A percentile compares a stretch with the other conserved stretches of the same genome.
phyloP scores from a whole-genome alignment of 768 basidiomycete genomes.

The Lactarius sp. region DNA sequence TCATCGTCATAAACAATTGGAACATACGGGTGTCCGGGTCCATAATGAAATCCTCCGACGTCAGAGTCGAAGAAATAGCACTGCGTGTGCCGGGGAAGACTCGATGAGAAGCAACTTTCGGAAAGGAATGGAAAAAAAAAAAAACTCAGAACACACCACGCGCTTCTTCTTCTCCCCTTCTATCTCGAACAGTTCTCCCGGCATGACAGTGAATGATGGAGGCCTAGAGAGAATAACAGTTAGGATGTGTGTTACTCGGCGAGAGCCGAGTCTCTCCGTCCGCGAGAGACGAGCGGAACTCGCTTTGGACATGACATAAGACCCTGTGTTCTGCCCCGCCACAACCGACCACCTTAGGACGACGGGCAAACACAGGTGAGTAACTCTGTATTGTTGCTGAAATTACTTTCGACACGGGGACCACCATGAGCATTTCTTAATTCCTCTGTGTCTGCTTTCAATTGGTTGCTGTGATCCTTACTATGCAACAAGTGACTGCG shows the following conservation, averaged over 20 bases:
- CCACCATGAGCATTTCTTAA: too few species aligned
- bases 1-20: not conserved
- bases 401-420: too few species aligned
- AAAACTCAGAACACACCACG: constrained; percentile 54
- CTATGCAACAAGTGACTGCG: too few species aligned
- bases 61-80: constrained; percentile 99
- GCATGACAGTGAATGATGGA: constrained; percentile 25
- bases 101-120: not conserved
- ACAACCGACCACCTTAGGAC: too few species aligned
- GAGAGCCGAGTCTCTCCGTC: constrained; percentile 17
- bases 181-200: constrained; percentile 34
- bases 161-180: constrained; percentile 81
- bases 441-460: too few species aligned
- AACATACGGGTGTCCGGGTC: constrained; percentile 87
- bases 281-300: constrained; percentile 10
- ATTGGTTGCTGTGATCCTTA: too few species aligned
- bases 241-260: constrained; percentile 7
- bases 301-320: too few species aligned
- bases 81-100: constrained; percentile 36
- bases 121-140: not conserved
- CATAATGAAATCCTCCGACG: constrained; percentile 98
- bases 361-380: too few species aligned
- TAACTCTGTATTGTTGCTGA: too few species aligned
- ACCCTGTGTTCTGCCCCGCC: too few species aligned
- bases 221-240: not conserved